phyloP scores from a whole-genome alignment of 306 rosid genomes.

The Styphnolobium japonicum region DNA sequence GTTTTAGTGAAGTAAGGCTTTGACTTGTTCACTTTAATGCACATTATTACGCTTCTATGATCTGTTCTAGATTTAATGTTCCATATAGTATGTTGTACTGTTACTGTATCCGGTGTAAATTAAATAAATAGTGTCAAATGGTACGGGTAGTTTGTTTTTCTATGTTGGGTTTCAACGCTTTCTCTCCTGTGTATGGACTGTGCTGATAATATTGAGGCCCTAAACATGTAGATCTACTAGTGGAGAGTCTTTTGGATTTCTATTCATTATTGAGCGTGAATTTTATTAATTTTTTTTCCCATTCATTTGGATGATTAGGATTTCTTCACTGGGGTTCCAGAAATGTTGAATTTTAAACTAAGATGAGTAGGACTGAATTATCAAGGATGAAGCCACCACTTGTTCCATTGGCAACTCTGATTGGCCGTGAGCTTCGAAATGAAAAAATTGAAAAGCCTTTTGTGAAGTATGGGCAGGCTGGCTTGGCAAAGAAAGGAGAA shows the following conservation, averaged over 20 bases:
- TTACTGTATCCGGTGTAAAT: background rate
- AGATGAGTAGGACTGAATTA: conserved; percentile 68
- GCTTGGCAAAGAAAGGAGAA: conserved; percentile 98
- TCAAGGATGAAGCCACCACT: conserved; percentile 57
- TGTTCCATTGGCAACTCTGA: conserved; percentile 87
- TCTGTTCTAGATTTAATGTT: background rate
- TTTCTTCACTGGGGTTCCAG: background rate
- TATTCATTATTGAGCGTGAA: background rate
- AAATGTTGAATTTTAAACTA: conserved; percentile 50
- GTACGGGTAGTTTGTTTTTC: background rate
- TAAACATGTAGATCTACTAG: conserved; percentile 28
- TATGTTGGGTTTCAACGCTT: background rate
- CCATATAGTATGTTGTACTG: background rate
- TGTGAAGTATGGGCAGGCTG: conserved; percentile 94
- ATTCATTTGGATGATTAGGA: conserved; percentile 18
- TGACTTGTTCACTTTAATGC: conserved; percentile 7
- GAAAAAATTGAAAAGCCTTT: conserved; percentile 77
- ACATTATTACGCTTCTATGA: background rate
- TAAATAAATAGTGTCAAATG: background rate
- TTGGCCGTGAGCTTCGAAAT: conserved; percentile 89
- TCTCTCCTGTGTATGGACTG: background rate
- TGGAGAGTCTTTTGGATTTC: background rate
- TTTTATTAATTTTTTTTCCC: background rate
- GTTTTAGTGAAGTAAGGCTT: background rate
- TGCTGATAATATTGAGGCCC: background rate